A percentile compares a stretch with the other conserved stretches of the same genome.
These are phyloP conservation scores for Penicillium carneum DNA, from an alignment of 2,329 filamentous ascomycete genomes.

Conservation along the genomic window DNA sequence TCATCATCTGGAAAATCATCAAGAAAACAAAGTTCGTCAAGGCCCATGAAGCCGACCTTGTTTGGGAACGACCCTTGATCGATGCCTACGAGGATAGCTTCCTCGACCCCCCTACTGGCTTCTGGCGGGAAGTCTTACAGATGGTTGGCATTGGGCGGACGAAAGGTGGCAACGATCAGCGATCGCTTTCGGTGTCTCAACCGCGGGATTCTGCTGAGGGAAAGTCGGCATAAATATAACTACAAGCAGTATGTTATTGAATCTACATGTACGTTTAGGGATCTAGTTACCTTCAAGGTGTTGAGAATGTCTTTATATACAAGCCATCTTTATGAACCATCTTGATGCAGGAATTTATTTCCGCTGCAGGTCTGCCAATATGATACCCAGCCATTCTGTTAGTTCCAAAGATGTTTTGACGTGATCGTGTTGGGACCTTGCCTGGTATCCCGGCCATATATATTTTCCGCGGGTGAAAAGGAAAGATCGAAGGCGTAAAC, in stretches of 20 bases:
- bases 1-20: slow-evolving; percentile 68
- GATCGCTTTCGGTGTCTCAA: neutral
- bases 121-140: slow-evolving; percentile 63
- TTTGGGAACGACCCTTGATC: slow-evolving; percentile 67
- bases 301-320: neutral
- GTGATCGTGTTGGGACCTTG: neutral
- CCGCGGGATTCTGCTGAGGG: neutral
- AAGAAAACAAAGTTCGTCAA: slow-evolving; percentile 65
- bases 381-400: neutral
- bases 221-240: neutral
- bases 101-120: slow-evolving; percentile 58
- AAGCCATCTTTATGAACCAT: neutral
- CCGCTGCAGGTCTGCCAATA: neutral
- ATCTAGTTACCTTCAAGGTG: neutral
- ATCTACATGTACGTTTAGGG: neutral
- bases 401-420: neutral
- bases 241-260: neutral
- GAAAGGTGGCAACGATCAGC: slow-evolving; percentile 31
- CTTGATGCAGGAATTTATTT: neutral
- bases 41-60: slow-evolving; percentile 64
- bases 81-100: slow-evolving; percentile 66
- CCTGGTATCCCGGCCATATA: neutral
- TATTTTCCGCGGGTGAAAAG: neutral
- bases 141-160: slow-evolving; percentile 47
- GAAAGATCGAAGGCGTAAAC: neutral